A percentile compares a stretch with the other conserved stretches of the same genome.
phyloP scores from a whole-genome alignment of 441 rosid species.

The Daphne laureola region DNA sequence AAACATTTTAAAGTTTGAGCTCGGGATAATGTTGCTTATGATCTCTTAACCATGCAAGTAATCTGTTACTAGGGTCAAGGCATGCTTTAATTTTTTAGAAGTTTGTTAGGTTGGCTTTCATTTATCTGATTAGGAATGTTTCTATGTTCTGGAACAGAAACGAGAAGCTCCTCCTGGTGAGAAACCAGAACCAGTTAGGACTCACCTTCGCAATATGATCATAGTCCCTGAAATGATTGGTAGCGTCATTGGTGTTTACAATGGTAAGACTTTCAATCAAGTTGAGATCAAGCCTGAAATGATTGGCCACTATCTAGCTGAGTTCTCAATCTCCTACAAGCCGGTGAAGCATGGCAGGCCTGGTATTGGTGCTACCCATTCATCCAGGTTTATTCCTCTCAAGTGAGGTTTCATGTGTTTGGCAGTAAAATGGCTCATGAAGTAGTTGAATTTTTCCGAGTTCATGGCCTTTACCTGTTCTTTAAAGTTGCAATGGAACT shows the following conservation, averaged over 20 bases:
- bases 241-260: constrained; percentile 42
- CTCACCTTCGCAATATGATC: constrained; percentile 45
- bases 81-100: no score
- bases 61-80: no score
- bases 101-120: no score
- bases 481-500: no score
- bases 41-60: no score
- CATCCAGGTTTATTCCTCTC: constrained; percentile 56
- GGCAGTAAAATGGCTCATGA: no score
- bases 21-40: no score
- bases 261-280: constrained; percentile 51
- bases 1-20: no score
- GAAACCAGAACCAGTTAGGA: constrained; percentile 45
- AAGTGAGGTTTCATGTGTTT: constrained; percentile 23
- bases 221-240: constrained; percentile 49
- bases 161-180: constrained; percentile 44
- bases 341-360: constrained; percentile 62
- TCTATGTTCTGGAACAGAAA: constrained; percentile 21
- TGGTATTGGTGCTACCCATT: constrained; percentile 55
- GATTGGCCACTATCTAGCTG: constrained; percentile 50
- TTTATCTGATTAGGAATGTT: no score
- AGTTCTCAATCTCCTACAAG: constrained; percentile 46
- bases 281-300: constrained; percentile 51
- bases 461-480: no score
- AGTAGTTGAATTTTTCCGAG: no score